Conservation (phyloP, 768 basidiomycete genomes). For the Strobilomyces dryophilus region DNA sequence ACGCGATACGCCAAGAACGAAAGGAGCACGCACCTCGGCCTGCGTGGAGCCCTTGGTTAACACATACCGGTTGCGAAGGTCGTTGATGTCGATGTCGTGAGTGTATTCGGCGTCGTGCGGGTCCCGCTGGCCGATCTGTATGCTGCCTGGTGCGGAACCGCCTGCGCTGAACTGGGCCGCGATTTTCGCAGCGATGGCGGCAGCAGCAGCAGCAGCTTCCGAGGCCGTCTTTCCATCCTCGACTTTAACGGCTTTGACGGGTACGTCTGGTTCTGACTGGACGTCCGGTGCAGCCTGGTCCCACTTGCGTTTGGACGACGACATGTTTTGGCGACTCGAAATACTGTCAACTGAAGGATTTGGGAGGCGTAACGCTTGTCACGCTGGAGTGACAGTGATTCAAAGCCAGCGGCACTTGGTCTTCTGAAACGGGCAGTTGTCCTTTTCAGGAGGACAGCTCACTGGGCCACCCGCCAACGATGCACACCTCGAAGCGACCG, state of each 20-base stretch:
- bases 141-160: slow-evolving; percentile 36
- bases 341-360: background rate
- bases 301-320: slow-evolving; percentile 81
- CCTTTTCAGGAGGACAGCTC: background rate
- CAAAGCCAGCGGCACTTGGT: slow-evolving; percentile 14
- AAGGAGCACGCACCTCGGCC: slow-evolving; percentile 60
- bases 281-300: slow-evolving; percentile 57
- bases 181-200: slow-evolving; percentile 92
- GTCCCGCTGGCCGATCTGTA: slow-evolving; percentile 50
- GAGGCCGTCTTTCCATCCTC: slow-evolving; percentile 52
- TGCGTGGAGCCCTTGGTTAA: slow-evolving; percentile 93
- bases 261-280: slow-evolving; percentile 37
- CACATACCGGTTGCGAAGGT: slow-evolving; percentile 90
- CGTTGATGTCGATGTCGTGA: slow-evolving; percentile 95
- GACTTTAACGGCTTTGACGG: slow-evolving; percentile 41
- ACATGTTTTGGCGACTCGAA: slow-evolving; percentile 43
- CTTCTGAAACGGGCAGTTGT: slow-evolving; percentile 1
- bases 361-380: slow-evolving; percentile 8
- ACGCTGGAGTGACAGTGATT: slow-evolving; percentile 18
- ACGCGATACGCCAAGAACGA: background rate
- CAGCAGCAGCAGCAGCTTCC: slow-evolving; percentile 66
- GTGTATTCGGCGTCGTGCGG: slow-evolving; percentile 77
- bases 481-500: slow-evolving; percentile 31
- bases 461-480: background rate
- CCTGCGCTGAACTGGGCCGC: slow-evolving; percentile 73